Base-by-base conservation (phyloP, 2,329 filamentous ascomycete species). In the Furcasterigmium furcatum region DNA sequence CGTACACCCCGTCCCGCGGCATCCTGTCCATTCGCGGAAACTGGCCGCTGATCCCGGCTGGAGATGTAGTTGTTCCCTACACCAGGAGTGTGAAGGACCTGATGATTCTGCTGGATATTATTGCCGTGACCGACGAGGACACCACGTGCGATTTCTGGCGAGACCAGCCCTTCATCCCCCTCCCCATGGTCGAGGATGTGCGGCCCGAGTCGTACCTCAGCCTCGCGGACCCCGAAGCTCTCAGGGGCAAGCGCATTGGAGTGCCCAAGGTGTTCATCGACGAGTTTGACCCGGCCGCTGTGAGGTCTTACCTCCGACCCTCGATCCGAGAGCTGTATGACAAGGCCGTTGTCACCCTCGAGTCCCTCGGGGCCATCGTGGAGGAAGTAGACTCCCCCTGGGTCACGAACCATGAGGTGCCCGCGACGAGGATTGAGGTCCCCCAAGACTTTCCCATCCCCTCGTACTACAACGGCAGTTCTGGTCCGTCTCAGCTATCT, bases 211-310 rank as follows among this genome's bases (percentile, higher is more conserved):
- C 65, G 18, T 64, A 62, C n/a, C 57, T 57, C 4, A 44, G 47
- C 2, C 49, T 77, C 1, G 53, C 56, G 10, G 43, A 61, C 1
- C 14, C 48, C 4, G 48, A 51, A 4, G 61, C 69, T 0, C 52
- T 80, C 2, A 47, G 49, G 18, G 74, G 72, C 0, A 73, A 72
- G 45, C 62, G 68, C 2, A 62, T 81, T n/a, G 76, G 67, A 1
- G 68, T 78, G 1, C 77, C 76, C 1, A 67, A 64, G 14, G 74
- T 77, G 65, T 80, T 72, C 52, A 66, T 78, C 22, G 74, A 73
- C 7, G 64, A 64, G 13, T 44, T 58, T 45, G 21, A 24, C 4
- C 13, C 25, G 14, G 10, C 14, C 4, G 39, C 43, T n/a, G 47
- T 53, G 13, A 46, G 5, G 5, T 24, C 14, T 27, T 13, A n/a